These are phyloP conservation scores for Fusarium stilboides DNA, from an alignment of 2,329 filamentous ascomycete species.

Conservation along the genomic window DNA sequence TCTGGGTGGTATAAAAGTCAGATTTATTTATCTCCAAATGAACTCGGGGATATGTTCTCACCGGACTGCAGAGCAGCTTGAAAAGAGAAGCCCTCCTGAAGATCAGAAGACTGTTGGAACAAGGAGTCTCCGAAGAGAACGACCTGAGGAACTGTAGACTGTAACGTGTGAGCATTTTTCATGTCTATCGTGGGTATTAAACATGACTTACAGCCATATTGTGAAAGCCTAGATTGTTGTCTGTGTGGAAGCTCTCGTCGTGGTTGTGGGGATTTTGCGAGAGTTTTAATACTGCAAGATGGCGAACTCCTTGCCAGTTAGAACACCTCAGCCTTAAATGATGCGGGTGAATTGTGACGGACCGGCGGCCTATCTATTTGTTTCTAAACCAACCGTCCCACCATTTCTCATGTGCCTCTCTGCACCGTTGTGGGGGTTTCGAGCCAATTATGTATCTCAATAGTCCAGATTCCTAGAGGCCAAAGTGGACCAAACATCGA, in stretches of 20 bases:
- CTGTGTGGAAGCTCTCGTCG: neutral
- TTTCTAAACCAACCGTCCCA: constrained; percentile 33
- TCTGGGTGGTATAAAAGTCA: constrained; percentile 61
- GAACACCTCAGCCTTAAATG: constrained; percentile 5
- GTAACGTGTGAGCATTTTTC: constrained; percentile 4
- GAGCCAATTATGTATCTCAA: constrained; percentile 39
- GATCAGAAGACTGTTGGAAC: constrained; percentile 76
- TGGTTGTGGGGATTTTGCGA: constrained; percentile 14
- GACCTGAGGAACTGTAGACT: constrained; percentile 77
- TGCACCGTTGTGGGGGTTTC: constrained; percentile 41
- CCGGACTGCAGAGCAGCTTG: constrained; percentile 79
- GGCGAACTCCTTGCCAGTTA: constrained; percentile 2
- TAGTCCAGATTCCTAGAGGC: constrained; percentile 3
- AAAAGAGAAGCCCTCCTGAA: constrained; percentile 80
- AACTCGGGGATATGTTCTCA: constrained; percentile 57
- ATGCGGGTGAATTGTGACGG: constrained; percentile 30
- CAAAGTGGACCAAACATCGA: constrained; percentile 18
- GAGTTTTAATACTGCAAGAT: neutral
- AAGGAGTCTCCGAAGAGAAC: constrained; percentile 94
- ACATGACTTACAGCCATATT: constrained; percentile 45
- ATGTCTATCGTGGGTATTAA: neutral
- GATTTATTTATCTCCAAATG: neutral
- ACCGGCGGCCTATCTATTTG: constrained; percentile 27
- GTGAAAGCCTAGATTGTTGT: neutral
- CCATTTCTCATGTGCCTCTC: constrained; percentile 29